Percentiles rank a stretch among this genome's conserved stretches.
Evolutionary conservation across 108 stramenopile genomes (phyloP).

Genomic region (Conticribra weissflogii): DNA sequence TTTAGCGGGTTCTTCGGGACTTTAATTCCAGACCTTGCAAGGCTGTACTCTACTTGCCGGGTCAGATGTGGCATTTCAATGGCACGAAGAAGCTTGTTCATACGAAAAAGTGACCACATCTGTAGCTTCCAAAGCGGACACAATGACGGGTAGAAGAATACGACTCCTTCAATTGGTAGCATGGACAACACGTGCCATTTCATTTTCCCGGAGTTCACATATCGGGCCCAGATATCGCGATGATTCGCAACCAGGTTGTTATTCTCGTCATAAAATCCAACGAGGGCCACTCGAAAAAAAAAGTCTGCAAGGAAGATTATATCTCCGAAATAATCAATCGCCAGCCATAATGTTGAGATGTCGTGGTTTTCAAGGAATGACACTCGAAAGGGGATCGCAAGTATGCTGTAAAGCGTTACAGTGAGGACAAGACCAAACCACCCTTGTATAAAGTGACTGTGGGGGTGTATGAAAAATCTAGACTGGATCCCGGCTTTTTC

Average conservation of each 20-base stretch:
- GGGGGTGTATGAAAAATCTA: slow-evolving; percentile 43
- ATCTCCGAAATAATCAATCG: slow-evolving; percentile 54
- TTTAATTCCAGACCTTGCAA: slow-evolving; percentile 38
- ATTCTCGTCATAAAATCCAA: slow-evolving; percentile 55
- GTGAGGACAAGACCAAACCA: slow-evolving; percentile 48
- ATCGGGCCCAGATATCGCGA: slow-evolving; percentile 31
- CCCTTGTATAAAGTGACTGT: slow-evolving; percentile 44
- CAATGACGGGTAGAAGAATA: slow-evolving; percentile 18
- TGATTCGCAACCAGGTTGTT: slow-evolving; percentile 39
- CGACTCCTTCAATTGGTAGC: slow-evolving; percentile 43
- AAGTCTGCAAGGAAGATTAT: slow-evolving; percentile 43
- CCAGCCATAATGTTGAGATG: slow-evolving; percentile 26
- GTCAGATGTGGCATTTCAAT: slow-evolving; percentile 32
- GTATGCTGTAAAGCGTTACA: slow-evolving; percentile 40
- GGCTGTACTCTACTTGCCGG: slow-evolving; percentile 28
- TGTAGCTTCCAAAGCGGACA: slow-evolving; percentile 54
- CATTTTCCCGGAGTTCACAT: slow-evolving; percentile 33
- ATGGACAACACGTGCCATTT: slow-evolving; percentile 44
- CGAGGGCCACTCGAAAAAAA: slow-evolving; percentile 24
- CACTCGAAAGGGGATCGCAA: slow-evolving; percentile 45
- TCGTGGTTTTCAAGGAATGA: slow-evolving; percentile 51
- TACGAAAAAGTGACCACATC: slow-evolving; percentile 46
- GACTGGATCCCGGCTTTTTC: slow-evolving; percentile 10
- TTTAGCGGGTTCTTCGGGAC: slow-evolving; percentile 50
- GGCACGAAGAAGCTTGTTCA: slow-evolving; percentile 45